phyloP scores from a whole-genome alignment of 495 filamentous ascomycete species.

The Neurospora sublineolata region DNA sequence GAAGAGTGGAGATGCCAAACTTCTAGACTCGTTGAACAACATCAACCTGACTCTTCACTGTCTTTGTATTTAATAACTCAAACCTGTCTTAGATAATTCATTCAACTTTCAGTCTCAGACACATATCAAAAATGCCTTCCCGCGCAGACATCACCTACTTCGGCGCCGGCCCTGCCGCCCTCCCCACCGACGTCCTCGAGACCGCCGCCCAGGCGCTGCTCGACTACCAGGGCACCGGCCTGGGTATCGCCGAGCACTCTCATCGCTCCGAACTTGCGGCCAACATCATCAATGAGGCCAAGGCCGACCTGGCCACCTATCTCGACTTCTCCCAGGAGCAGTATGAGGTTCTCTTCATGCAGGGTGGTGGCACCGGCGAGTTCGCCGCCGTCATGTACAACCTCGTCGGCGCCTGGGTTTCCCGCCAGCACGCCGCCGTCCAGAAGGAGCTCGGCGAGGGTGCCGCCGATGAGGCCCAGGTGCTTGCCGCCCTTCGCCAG shows the following conservation, averaged over 20 bases:
- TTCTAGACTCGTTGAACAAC: conserved; percentile 1
- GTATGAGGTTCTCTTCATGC: conserved; percentile 73
- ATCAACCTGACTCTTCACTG: background rate
- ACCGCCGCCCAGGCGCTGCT: conserved; percentile 62
- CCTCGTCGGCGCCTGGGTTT: conserved; percentile 70
- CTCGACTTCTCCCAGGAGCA: conserved; percentile 58
- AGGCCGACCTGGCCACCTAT: conserved; percentile 52
- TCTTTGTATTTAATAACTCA: background rate
- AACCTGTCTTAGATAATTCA: background rate
- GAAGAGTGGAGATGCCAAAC: background rate
- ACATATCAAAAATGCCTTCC: conserved; percentile 17
- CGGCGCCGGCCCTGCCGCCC: conserved; percentile 74
- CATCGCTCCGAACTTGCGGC: conserved; percentile 73
- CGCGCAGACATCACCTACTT: conserved; percentile 39
- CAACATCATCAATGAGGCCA: conserved; percentile 54
- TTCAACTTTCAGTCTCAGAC: background rate
- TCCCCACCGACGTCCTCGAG: conserved; percentile 69
- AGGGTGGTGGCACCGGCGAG: conserved; percentile 70
- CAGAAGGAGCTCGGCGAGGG: conserved; percentile 22
- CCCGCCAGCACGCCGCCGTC: conserved; percentile 40
- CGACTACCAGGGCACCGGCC: conserved; percentile 70
- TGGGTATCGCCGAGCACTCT: conserved; percentile 76
- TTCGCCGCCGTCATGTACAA: conserved; percentile 77
- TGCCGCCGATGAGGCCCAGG: conserved; percentile 34
- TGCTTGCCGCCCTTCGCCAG: conserved; percentile 46